Base-by-base conservation (phyloP, 176 grass and related monocot genomes). In the Oryza meyeriana region DNA sequence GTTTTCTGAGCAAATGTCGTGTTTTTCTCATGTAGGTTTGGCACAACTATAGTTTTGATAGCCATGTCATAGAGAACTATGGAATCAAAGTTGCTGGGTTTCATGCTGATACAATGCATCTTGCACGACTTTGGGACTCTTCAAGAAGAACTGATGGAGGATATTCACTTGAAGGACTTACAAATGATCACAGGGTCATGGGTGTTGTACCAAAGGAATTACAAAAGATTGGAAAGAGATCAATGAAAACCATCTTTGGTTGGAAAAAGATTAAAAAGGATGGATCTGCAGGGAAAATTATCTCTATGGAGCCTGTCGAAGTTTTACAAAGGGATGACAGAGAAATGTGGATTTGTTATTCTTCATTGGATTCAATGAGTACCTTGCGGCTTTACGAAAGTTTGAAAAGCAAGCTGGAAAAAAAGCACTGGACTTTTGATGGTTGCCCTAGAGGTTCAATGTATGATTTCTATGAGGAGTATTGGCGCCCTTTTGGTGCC, bases 41-140 rank as follows among this genome's bases (percentile, higher is more conserved):
- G 96, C 96, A 98, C 85, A 98, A 98, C 41, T 95, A 98, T 88
- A 98, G 96, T 93, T 98, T 97, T 27, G 95, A 95, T 91, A 90
- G 79, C 78, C 96, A 98, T 78, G 78, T 91, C 28, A 84, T 98
- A 86, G 89, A 91, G 79, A 98, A 98, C 79, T 85, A 89, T 79
- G 93, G 90, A 62, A 93, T 98, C 77, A 95, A 95, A 64, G 88
- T 95, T 73, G 63, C 83, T 89, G 96, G 96, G 69, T 98, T 95
- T 86, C 87, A 98, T 93, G 96, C 90, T 1, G 96, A 98, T 91
- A 98, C 96, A 58, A 98, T 98, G 92, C 96, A 98, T 90, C 91
- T 98, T 27, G 93, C 96, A 80, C 79, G 96, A 34, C 90, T 98
- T 84, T 98, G 90, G 82, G 91, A 98, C 50, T 98, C 93, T 39